Base-by-base conservation (phyloP, 441 rosid species). In the Populus hybrid region DNA sequence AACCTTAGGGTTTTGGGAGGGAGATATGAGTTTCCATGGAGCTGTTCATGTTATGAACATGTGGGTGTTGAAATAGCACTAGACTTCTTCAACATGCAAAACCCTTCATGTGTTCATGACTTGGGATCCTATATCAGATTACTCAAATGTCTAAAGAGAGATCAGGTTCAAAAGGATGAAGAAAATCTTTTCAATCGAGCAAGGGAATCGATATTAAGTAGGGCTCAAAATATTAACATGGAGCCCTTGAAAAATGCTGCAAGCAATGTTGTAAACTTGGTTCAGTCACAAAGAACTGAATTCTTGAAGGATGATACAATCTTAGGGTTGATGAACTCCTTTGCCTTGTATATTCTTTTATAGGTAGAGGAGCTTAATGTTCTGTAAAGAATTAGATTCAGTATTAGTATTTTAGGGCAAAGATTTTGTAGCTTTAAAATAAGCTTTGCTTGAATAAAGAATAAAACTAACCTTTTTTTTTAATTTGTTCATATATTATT, bases 61-160 rank as follows among this genome's bases (percentile, higher is more conserved):
- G n/a, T n/a, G n/a, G n/a, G n/a, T n/a, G n/a, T n/a, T n/a, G n/a
- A n/a, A n/a, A n/a, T n/a, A n/a, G n/a, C n/a, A n/a, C n/a, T n/a
- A n/a, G n/a, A n/a, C n/a, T n/a, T n/a, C n/a, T n/a, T n/a, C n/a
- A n/a, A n/a, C n/a, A n/a, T n/a, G n/a, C n/a, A n/a, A n/a, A n/a
- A n/a, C n/a, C n/a, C n/a, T n/a, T n/a, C n/a, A n/a, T n/a, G 92
- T 69, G 99, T 92, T 76, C 99, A 95, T 83, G 99, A 95, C 68
- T 82, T 95, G 45, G 94, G 91, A 42, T 84, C 91, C 73, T 95
- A 95, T 53, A 86, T 95, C 73, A 81, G 65, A 84, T 75, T 90
- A 28, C 83, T 89, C 28, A 91, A 86, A 71, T 82, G 80, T 69
- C 90, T 92, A 0, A 77, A 74, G 36, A 73, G 28, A 31, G 35